Evolutionary conservation across 2,329 filamentous ascomycete genomes (phyloP), one percentile per base, ranked within the genome.

Genomic region (Blastomyces gilchristii): DNA sequence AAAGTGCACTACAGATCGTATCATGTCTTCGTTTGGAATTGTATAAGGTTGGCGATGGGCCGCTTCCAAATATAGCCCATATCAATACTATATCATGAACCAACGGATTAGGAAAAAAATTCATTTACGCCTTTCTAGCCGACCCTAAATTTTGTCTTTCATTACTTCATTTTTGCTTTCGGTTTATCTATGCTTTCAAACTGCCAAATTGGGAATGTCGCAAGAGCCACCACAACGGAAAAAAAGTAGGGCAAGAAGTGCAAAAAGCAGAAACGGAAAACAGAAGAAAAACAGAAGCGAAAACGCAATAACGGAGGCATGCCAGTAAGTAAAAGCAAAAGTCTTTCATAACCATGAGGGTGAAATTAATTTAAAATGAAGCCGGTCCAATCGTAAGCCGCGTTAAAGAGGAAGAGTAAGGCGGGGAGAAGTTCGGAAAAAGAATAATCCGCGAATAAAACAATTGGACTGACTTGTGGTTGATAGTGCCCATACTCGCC

Each of bases 371-470:
- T 22, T 16, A 58, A 34, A 62, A 57, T 14, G 16, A 45, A 47
- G 11, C 22, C 54, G 37, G 53, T 52, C 43, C 22, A 62, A 45
- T 62, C 50, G n/a, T 62, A 58, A 58, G 58, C 39, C 34, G 61
- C 52, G 61, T 56, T 56, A 49, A 58, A 47, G 14, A 58, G 18
- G 41, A 34, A 43, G 37, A 54, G 37, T n/a, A 22, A 53, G 11
- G 43, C 7, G 28, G 54, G n/a, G 22, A 14, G 6, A 28, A 6
- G 28, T 11, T n/a, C 11, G 14, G 52, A 16, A 61, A 28, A 61
- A 9, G 5, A 18, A 39, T 39, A 47, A 61, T 39, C 34, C 37
- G 59, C 18, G 12, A 34, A 6, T n/a, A 9, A 59, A n/a, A 59
- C 45, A 49, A 49, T 22, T 8, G 58, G 11, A 50, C 37, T 28